Evolutionary conservation across 2,329 filamentous ascomycete species (phyloP).

Genomic region (Thelonectria olida): DNA sequence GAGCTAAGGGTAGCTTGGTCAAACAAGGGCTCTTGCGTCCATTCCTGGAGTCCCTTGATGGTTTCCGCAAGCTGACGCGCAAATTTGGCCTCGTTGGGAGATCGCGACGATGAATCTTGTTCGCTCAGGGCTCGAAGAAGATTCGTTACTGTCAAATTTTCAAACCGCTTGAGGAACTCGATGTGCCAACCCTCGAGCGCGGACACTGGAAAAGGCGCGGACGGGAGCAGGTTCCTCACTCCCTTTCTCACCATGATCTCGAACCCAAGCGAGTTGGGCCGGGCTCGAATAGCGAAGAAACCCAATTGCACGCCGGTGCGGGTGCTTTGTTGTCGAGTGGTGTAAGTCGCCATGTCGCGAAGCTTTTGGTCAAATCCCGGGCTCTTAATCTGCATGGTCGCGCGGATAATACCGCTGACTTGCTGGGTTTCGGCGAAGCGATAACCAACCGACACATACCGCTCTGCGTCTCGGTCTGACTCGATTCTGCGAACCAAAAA

Average conservation of each 20-base stretch:
- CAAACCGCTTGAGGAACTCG: conserved; percentile 62
- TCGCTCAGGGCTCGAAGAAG: conserved; percentile 47
- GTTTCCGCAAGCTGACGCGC: conserved; percentile 53
- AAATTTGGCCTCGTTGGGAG: conserved; percentile 55
- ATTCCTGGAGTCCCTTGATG: conserved; percentile 51
- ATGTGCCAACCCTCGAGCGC: conserved; percentile 64
- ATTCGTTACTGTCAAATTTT: conserved; percentile 51
- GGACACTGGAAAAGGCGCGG: conserved; percentile 61
- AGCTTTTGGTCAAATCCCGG: conserved; percentile 70
- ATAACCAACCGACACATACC: conserved; percentile 76
- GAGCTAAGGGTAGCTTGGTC: conserved; percentile 56
- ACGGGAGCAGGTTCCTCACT: conserved; percentile 68
- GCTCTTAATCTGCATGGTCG: conserved; percentile 77
- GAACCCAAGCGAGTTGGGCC: conserved; percentile 64
- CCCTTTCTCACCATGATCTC: conserved; percentile 69
- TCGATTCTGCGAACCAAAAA: conserved; percentile 77
- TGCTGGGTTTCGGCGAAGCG: conserved; percentile 78
- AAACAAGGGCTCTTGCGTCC: conserved; percentile 56
- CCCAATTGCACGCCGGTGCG: conserved; percentile 65
- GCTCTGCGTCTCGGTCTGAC: conserved; percentile 65
- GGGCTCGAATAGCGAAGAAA: conserved; percentile 65
- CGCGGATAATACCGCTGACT: conserved; percentile 73
- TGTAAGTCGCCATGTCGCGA: conserved; percentile 70
- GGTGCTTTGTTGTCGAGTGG: conserved; percentile 55
- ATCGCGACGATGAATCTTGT: conserved; percentile 45